phyloP scores from a whole-genome alignment of 1,139 yeast species.

The Lipomyces yarrowii region DNA sequence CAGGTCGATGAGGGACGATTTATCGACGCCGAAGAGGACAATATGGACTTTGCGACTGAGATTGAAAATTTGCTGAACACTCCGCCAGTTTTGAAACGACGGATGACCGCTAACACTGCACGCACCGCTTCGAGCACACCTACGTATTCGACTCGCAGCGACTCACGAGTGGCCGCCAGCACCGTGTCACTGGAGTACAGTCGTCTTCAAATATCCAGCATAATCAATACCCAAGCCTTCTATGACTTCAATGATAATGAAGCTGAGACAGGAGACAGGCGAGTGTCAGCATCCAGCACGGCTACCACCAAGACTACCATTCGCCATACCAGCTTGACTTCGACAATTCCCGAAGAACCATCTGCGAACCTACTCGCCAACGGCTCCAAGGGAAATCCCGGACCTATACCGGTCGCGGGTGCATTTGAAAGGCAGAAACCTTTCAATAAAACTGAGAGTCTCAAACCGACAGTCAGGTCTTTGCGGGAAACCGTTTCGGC shows the following conservation, averaged over 20 bases:
- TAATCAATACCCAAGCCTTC: slow-evolving; percentile 15
- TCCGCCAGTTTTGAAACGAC: slow-evolving; percentile 22
- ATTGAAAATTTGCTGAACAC: slow-evolving; percentile 23
- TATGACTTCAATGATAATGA: slow-evolving; percentile 5
- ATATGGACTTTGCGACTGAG: slow-evolving; percentile 17
- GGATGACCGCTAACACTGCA: not conserved
- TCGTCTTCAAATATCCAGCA: slow-evolving; percentile 16
- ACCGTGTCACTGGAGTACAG: not conserved
- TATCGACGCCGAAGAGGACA: slow-evolving; percentile 26
- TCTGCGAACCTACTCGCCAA: not conserved
- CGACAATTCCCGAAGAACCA: not conserved
- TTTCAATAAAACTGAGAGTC: not conserved
- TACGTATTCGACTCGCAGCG: too few relatives aligned
- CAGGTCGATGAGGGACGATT: slow-evolving; percentile 11
- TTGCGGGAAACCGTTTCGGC: not conserved
- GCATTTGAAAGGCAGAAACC: not conserved
- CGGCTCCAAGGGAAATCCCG: not conserved
- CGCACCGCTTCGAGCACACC: not conserved
- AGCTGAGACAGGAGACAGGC: slow-evolving; percentile 8
- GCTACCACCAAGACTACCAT: slow-evolving; percentile 16
- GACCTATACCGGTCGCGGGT: not conserved
- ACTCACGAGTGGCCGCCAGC: not conserved
- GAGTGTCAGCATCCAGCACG: slow-evolving; percentile 12
- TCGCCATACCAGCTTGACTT: slow-evolving; percentile 6
- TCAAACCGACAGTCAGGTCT: not conserved